Evolutionary conservation across 805 yeast genomes (phyloP).

Genomic region (Phaffomyces thermotolerans): DNA sequence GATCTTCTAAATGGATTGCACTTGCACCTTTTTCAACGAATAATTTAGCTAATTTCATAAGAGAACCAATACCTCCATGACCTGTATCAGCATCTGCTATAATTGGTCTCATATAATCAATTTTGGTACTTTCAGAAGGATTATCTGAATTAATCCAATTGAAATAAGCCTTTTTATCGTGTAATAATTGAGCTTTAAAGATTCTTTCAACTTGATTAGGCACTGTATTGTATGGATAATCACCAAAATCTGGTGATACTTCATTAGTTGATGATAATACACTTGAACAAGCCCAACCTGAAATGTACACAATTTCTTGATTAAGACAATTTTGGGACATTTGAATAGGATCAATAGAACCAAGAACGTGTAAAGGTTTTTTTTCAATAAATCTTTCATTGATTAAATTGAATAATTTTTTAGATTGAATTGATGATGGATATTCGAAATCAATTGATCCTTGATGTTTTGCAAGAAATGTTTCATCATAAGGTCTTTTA

Average conservation of each 20-base stretch:
- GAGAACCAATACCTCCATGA: slow-evolving; percentile 54
- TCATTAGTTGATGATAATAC: slow-evolving; percentile 54
- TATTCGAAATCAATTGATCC: slow-evolving; percentile 37
- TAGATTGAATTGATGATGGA: slow-evolving; percentile 47
- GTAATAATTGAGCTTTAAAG: slow-evolving; percentile 51
- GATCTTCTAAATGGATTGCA: slow-evolving; percentile 59
- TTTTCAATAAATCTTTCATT: slow-evolving; percentile 32
- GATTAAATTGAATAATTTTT: slow-evolving; percentile 40
- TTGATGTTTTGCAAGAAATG: slow-evolving; percentile 44
- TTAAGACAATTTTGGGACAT: slow-evolving; percentile 48
- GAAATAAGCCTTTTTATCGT: slow-evolving; percentile 43
- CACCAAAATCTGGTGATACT: slow-evolving; percentile 61
- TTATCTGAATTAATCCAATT: slow-evolving; percentile 29
- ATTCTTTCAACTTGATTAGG: slow-evolving; percentile 59
- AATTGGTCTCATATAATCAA: slow-evolving; percentile 54
- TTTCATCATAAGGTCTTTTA: slow-evolving; percentile 45
- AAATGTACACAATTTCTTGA: slow-evolving; percentile 46
- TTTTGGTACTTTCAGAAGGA: slow-evolving; percentile 14
- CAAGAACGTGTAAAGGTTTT: slow-evolving; percentile 49
- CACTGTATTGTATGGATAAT: slow-evolving; percentile 61
- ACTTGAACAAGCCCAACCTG: slow-evolving; percentile 58
- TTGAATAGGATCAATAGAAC: slow-evolving; percentile 57
- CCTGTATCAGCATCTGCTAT: slow-evolving; percentile 66
- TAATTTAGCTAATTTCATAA: slow-evolving; percentile 57
- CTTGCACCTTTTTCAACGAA: slow-evolving; percentile 66